phyloP scores from a whole-genome alignment of 192 early-diverging fungal species.

The Haplosporangium gracile region DNA sequence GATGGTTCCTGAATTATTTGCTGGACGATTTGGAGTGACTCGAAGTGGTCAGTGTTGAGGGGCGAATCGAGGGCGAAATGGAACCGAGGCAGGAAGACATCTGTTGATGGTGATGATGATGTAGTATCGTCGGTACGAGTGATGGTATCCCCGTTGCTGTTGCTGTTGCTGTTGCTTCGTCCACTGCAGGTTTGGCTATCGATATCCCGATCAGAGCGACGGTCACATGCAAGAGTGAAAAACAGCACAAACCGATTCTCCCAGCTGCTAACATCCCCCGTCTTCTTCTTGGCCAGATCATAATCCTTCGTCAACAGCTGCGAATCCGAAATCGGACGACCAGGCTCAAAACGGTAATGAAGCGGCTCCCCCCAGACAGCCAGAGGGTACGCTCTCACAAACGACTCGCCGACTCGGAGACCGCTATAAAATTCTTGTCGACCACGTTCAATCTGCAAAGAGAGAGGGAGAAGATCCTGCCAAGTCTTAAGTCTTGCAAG shows the following conservation, averaged over 20 bases:
- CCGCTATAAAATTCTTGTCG: constrained; percentile 37
- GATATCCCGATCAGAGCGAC: constrained; percentile 7
- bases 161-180: neutral
- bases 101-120: constrained; percentile 10
- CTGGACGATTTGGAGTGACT: constrained; percentile 24
- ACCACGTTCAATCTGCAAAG: constrained; percentile 40
- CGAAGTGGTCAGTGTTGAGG: constrained; percentile 34
- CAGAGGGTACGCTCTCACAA: constrained; percentile 43
- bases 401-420: constrained; percentile 36
- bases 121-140: neutral
- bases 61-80: constrained; percentile 46
- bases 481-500: constrained; percentile 8
- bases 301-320: constrained; percentile 10
- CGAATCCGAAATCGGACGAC: constrained; percentile 19
- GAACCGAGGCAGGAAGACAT: constrained; percentile 45
- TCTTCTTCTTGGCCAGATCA: constrained; percentile 20
- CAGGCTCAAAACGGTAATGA: constrained; percentile 45
- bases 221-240: constrained; percentile 19
- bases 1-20: constrained; percentile 20
- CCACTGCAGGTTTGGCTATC: neutral
- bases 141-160: neutral
- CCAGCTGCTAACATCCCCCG: constrained; percentile 31
- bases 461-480: constrained; percentile 48
- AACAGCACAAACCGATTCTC: constrained; percentile 40
- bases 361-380: constrained; percentile 48